Evolutionary conservation across 2,329 filamentous ascomycete species (phyloP), one percentile per base, ranked within the genome.

Genomic region (Cephalotrichum gorgonifer): DNA sequence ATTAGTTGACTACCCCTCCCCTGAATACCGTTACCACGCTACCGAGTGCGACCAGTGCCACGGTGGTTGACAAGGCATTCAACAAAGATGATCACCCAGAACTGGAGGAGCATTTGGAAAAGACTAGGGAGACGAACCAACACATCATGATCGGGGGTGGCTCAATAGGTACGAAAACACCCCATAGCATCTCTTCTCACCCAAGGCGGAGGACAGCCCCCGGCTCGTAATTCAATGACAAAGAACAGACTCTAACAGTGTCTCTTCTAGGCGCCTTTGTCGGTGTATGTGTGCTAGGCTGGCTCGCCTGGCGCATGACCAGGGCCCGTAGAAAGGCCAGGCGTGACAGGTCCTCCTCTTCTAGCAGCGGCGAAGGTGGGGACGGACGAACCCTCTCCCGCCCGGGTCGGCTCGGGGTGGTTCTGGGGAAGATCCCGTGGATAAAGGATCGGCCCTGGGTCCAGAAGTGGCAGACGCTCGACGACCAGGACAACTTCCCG

Each of bases 241-340:
- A 5, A 6, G 5, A 23, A 20, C 3, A 8, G 14, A 20, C 12
- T 22, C 38, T 48, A 20, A 48, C 26, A 27, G 7, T 22, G 26
- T 31, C 17, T 17, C 14, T 7, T 2, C 12, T 20, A 48, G 73
- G 68, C 26, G 65, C 63, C 6, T 71, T 73, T 45, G 66, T 75
- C 20, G 56, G 72, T 26, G 51, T 72, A 8, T 70, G 65, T 47
- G 70, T 73, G 51, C 50, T 74, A 23, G 55, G 56, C 7, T 76
- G 70, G 71, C 60, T 74, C 23, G 56, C 69, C 5, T 73, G 67
- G 61, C 64, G 67, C n/a, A 60, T 42, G 28, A 55, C 49, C 31
- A 49, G 49, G 39, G 51, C 49, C 12, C 38, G 54, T 54, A 27
- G 43, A 26, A 43, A 43, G 38, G 23, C 35, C 8, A 38, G 46